Base-by-base conservation (phyloP, 305 asterid species). In the Solanum hybrid region DNA sequence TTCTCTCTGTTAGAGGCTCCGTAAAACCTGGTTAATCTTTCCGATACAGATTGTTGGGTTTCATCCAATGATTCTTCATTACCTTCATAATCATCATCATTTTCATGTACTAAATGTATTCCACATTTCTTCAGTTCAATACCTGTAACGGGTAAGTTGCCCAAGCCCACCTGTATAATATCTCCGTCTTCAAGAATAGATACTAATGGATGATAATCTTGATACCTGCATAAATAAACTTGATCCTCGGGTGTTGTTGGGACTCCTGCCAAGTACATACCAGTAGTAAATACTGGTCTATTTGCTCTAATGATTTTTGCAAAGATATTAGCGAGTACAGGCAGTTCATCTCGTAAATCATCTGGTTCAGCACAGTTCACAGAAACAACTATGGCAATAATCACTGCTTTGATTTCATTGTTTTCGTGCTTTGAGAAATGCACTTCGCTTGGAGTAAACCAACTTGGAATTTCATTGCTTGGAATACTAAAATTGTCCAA, bases 51-150 rank as follows among this genome's bases (percentile, higher is more conserved):
- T 85, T 92, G 92, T 56, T 89, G 86, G 51, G n/a, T 72, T 86
- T 89, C 93, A 87, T 87, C 87, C 60, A 90, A 78, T n/a, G 87
- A 89, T 84, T 90, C 90, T 29, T 91, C 93, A 45, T 35, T 88
- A 78, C 90, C 93, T 24, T 90, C 92, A 42, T 85, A 92, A 24
- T 92, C 91, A 64, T 92, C 93, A 22, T 92, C 92, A 40, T 36
- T 60, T 85, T 90, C 93, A 26, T 87, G 90, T 56, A 92, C 92
- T 78, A 90, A 89, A 85, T 89, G 87, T 69, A 92, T 56, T 2
- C 92, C 93, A 72, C 79, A 60, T 27, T 88, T 78, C 84, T 89
- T 92, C 81, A 90, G 72, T 29, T 87, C 87, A 89, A 90, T 51
- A 80, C 93, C 92, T 8, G 79, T 35, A 75, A 90, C 35, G 34